Evolutionary conservation across 225 moss, liverwort and hornwort genomes (phyloP), one percentile per base, ranked within the genome.

Genomic region (Sphagnum tenellum): DNA sequence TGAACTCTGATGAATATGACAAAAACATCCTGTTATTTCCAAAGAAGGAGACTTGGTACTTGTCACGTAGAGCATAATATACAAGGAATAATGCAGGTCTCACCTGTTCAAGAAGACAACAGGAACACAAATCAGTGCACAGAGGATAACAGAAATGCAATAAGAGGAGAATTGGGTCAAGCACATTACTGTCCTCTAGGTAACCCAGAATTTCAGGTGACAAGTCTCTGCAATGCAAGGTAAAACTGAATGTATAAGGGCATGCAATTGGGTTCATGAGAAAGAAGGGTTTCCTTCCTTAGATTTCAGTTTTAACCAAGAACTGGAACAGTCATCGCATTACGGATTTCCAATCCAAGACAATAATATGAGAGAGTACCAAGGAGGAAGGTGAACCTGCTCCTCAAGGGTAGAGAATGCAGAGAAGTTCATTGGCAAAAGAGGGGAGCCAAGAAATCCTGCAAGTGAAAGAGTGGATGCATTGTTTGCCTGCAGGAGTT

Each of bases 1-100:
- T 78, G 8, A 60, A 55, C 45, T 76, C 67, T 47, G 73, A 69
- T 9, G 82, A 58, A 29, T 79, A 82, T n/a, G 76, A 67, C 29
- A 82, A 57, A 50, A 79, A 76, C 46, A 82, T 63, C 44, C 82
- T 78, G 60, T 78, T 71, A 51, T 71, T 82, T 55, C 82, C 82
- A 47, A 68, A 82, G 62, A 73, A 82, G 9, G 82, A 76, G n/a
- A 82, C 79, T 14, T 75, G 10, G 5, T 67, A 73, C 50, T 46
- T 76, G 12, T 71, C 73, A 13, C 75, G 76, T 5, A 82, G 70
- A 62, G 73, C 82, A 2, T 78, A 71, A 54, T 73, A 82, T 6
- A 78, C 70, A 44, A 78, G 73, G 57, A 76, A 82, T 1, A 82
- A 73, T 49, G 78, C 68, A 49, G 82, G 78, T 55, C 79, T 73